Percentiles rank a stretch among this genome's conserved stretches.
phyloP scores from a whole-genome alignment of 1,284 basidiomycete genomes.

The Flammula alnicola region DNA sequence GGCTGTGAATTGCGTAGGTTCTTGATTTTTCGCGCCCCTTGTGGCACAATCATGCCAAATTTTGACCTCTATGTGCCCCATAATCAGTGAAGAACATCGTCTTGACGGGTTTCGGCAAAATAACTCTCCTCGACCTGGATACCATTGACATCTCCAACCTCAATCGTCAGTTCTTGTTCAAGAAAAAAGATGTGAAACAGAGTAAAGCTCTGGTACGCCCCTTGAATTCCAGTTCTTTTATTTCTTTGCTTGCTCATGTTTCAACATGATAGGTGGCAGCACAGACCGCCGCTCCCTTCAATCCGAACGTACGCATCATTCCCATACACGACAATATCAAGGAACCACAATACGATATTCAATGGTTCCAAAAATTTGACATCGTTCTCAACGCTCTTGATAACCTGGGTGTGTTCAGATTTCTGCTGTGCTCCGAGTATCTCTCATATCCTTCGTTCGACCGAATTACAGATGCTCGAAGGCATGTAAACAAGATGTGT shows the following conservation, averaged over 20 bases:
- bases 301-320: conserved; percentile 86
- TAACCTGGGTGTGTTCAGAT: conserved; percentile 78
- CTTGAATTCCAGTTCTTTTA: background rate
- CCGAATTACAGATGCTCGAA: conserved; percentile 71
- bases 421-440: background rate
- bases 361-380: conserved; percentile 91
- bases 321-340: conserved; percentile 97
- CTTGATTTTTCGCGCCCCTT: no score
- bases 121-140: conserved; percentile 95
- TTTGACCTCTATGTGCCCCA: background rate
- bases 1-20: conserved; percentile 94
- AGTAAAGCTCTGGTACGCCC: conserved; percentile 84
- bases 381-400: conserved; percentile 97
- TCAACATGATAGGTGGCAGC: conserved; percentile 72
- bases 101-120: conserved; percentile 89
- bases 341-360: conserved; percentile 87
- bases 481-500: conserved; percentile 98
- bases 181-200: conserved; percentile 97
- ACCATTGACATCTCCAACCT: conserved; percentile 99
- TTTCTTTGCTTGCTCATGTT: conserved; percentile 8
- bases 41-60: background rate
- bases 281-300: conserved; percentile 88
- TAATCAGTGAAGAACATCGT: conserved; percentile 93
- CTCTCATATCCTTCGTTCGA: background rate
- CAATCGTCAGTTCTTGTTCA: conserved; percentile 97